Percentiles rank a stretch among this genome's conserved stretches.
These are phyloP conservation scores for Arthromyces matolae DNA, from an alignment of 768 basidiomycete species.

Conservation along the genomic window DNA sequence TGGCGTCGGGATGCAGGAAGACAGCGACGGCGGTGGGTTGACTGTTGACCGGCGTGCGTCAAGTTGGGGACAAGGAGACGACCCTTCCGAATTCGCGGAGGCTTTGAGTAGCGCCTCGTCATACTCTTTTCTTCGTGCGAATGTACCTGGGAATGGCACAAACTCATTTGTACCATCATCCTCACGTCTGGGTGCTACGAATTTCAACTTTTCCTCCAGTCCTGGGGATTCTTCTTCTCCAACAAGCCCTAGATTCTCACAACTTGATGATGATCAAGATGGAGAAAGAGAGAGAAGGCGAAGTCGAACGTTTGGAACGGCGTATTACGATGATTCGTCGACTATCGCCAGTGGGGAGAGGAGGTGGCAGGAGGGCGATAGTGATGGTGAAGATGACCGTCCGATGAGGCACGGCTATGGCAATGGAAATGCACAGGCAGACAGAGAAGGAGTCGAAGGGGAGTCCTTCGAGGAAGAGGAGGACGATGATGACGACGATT, in stretches of 20 bases:
- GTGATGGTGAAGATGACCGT: conserved; percentile 1
- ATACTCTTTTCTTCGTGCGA: conserved; percentile 39
- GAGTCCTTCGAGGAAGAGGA: conserved; percentile 10
- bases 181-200: too few species aligned
- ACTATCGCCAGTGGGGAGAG: conserved; percentile 45
- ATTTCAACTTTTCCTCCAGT: conserved; percentile 14
- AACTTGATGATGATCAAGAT: too few species aligned
- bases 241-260: conserved; percentile 1
- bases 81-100: conserved; percentile 33
- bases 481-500: conserved; percentile 21
- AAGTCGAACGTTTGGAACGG: conserved; percentile 19
- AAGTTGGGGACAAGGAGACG: conserved; percentile 57
- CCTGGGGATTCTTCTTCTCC: background rate
- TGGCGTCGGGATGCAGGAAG: conserved; percentile 21
- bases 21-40: conserved; percentile 16
- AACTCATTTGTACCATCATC: too few species aligned
- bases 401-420: conserved; percentile 12
- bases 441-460: conserved; percentile 7
- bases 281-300: background rate
- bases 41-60: conserved; percentile 56
- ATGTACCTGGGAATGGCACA: background rate
- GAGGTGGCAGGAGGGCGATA: conserved; percentile 14
- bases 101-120: conserved; percentile 32
- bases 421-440: conserved; percentile 30
- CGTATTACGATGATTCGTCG: conserved; percentile 44